A percentile compares a stretch with the other conserved stretches of the same genome.
Evolutionary conservation across 2,329 filamentous ascomycete species (phyloP).

Genomic region (Scytalidium lignicola): DNA sequence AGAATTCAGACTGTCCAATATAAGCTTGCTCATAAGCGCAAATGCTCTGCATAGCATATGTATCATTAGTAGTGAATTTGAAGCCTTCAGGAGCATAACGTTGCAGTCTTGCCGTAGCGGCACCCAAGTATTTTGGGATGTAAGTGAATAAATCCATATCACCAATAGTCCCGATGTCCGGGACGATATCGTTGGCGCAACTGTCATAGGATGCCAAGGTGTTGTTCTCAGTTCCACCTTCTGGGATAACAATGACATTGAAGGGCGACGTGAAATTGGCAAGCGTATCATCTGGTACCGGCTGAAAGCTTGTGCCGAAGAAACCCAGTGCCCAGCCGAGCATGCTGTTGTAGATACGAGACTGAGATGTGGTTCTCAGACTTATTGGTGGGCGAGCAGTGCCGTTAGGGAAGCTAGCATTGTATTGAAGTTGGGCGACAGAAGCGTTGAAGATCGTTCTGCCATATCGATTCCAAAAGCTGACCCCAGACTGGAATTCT

Average conservation of each 20-base stretch:
- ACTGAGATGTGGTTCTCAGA: constrained; percentile 48
- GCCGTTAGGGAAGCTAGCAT: constrained; percentile 38
- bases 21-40: constrained; percentile 50
- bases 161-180: constrained; percentile 25
- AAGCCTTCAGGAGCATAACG: constrained; percentile 42
- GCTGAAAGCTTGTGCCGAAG: constrained; percentile 42
- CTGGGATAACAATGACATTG: constrained; percentile 45
- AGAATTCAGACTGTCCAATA: constrained; percentile 46
- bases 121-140: constrained; percentile 38
- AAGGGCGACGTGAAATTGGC: constrained; percentile 36
- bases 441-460: constrained; percentile 46
- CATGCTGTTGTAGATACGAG: constrained; percentile 48
- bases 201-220: constrained; percentile 47
- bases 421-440: constrained; percentile 42
- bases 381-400: constrained; percentile 43
- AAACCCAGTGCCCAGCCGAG: constrained; percentile 48
- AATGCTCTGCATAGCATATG: constrained; percentile 45
- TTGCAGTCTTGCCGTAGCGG: constrained; percentile 41
- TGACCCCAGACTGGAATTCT: constrained; percentile 43
- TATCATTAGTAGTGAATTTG: constrained; percentile 42
- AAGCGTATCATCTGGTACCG: constrained; percentile 32
- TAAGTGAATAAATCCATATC: constrained; percentile 39
- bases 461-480: constrained; percentile 51
- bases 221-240: constrained; percentile 45
- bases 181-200: constrained; percentile 35